Percentiles rank a stretch among this genome's conserved stretches.
Conservation (phyloP, 352 stramenopile species). For the Pseudoperonospora humuli region DNA sequence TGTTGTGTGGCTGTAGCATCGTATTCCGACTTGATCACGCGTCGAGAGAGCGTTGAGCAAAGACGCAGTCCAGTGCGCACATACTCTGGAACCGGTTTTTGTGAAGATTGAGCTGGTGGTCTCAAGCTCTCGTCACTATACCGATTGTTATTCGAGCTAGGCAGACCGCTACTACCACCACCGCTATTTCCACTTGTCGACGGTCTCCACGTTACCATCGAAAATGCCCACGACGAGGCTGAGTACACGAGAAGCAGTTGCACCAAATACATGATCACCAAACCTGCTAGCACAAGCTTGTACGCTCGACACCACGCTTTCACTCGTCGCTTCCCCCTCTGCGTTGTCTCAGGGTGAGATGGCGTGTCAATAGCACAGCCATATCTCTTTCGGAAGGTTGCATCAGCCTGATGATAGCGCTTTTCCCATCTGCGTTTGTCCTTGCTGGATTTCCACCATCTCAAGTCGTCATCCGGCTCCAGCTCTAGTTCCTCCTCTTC, state of each 20-base stretch:
- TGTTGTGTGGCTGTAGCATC: slow-evolving; percentile 28
- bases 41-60: slow-evolving; percentile 32
- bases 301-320: slow-evolving; percentile 18
- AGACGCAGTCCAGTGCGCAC: slow-evolving; percentile 24
- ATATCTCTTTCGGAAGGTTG: slow-evolving; percentile 16
- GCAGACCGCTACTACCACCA: neutral
- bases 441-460: slow-evolving; percentile 22
- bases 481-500: slow-evolving; percentile 26
- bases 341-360: slow-evolving; percentile 23
- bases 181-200: slow-evolving; percentile 1
- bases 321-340: slow-evolving; percentile 14
- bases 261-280: slow-evolving; percentile 27
- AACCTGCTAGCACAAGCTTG: slow-evolving; percentile 21
- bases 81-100: slow-evolving; percentile 17
- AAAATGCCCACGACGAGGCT: slow-evolving; percentile 24
- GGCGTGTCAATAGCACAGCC: slow-evolving; percentile 36
- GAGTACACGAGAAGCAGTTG: slow-evolving; percentile 24
- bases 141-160: neutral
- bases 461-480: slow-evolving; percentile 19
- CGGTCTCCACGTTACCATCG: slow-evolving; percentile 19
- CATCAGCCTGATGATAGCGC: slow-evolving; percentile 17
- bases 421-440: slow-evolving; percentile 30
- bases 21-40: slow-evolving; percentile 36
- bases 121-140: neutral
- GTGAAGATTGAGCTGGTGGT: neutral